Base-by-base conservation (phyloP, 148 eudicot genomes). In the Suaeda aralocaspica region DNA sequence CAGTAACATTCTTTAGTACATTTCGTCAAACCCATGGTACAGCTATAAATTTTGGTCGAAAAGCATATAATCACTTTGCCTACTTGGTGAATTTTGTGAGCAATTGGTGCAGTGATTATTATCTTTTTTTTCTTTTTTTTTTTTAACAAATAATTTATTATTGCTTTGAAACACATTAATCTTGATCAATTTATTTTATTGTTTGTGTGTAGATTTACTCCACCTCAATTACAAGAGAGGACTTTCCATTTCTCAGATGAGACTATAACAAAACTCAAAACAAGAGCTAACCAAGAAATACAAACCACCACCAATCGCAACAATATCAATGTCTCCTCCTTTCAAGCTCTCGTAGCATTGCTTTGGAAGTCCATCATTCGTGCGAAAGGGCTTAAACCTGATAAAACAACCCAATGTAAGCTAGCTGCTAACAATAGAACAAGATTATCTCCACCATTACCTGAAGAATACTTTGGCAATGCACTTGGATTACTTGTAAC, bases 351-450 rank as follows among this genome's bases (percentile, higher is more conserved):
- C 1, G 36, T 68, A 28, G 88, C 89, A 30, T 84, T 80, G 66
- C 73, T 88, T 25, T 88, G 92, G 92, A 68, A 85, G 10, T 68
- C 89, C 2, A 87, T 88, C 50, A 85, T 86, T 0, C 82, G 83
- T 14, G 87, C 89, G 1, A 74, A 85, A 70, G 71, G 76, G 1
- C 59, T 85, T 8, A 48, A 70, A 0, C 81, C 55, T 0, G 16
- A 25, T n/a, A 79, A 82, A 26, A 46, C 72, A 63, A 83, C 92
- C 14, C 77, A 80, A 60, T 88, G 84, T 53, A 24, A 84, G 14
- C 78, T 85, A 81, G 82, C 87, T 0, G 89, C 83, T 1, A 88
- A 83, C 60, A 80, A 82, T 28, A 72, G 92, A 34, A 84, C 81
- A 31, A 73, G 90, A 34, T 67, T 88, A 0, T 75, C 79, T 33